Percentiles rank a stretch among this genome's conserved stretches.
Conservation (phyloP, 2,329 filamentous ascomycete species). For the Aspergillus amoenus region DNA sequence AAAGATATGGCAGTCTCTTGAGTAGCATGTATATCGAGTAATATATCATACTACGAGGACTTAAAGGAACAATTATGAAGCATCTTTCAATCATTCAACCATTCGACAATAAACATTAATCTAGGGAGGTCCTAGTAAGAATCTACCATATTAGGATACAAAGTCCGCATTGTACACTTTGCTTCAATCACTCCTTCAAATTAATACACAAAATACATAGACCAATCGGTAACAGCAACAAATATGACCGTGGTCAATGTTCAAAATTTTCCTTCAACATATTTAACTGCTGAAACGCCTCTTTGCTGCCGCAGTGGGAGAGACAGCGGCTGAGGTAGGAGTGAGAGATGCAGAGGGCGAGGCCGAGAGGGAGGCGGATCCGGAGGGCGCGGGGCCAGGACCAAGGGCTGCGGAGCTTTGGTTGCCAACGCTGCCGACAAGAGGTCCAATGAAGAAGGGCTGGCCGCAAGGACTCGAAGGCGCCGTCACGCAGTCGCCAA, state of each 20-base stretch:
- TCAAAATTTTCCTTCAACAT: background rate
- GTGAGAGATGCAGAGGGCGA: slow-evolving; percentile 1
- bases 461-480: slow-evolving; percentile 24
- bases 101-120: background rate
- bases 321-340: background rate
- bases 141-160: background rate
- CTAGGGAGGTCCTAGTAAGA: background rate
- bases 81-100: background rate
- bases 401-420: slow-evolving; percentile 5
- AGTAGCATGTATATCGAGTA: too few relatives aligned
- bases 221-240: background rate
- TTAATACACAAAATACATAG: background rate
- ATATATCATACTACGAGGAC: too few relatives aligned
- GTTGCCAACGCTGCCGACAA: slow-evolving; percentile 21
- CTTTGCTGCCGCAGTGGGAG: slow-evolving; percentile 3
- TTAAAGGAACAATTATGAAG: background rate
- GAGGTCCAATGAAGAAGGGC: slow-evolving; percentile 22
- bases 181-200: background rate
- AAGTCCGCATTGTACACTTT: background rate
- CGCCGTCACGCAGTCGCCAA: slow-evolving; percentile 23
- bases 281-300: background rate
- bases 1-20: too few relatives aligned
- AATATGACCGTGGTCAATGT: background rate
- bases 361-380: background rate
- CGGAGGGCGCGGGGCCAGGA: background rate